Base-by-base conservation (phyloP, 2,329 filamentous ascomycete genomes). In the Metarhizium album region DNA sequence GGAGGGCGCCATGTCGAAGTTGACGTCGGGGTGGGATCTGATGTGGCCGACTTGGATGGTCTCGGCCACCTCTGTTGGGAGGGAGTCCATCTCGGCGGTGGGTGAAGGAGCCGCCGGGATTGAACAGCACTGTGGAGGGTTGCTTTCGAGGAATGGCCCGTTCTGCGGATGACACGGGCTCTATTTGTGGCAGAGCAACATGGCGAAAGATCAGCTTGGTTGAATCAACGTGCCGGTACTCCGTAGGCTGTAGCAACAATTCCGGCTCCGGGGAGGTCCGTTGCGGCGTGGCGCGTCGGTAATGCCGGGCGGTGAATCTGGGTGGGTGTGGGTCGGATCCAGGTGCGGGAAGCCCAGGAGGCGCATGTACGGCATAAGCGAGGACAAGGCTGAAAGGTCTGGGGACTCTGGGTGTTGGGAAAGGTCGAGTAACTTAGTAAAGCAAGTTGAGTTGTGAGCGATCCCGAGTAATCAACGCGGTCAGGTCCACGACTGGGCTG, bases 21-120 rank as follows among this genome's bases (percentile, higher is more conserved):
- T 67, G 4, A 83, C 76, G 38, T 86, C 87, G 0, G 90, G 90
- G 48, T 82, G 63, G 45, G 72, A 78, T 55, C 87, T 84, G 69
- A 95, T 84, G 62, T 86, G 86, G 33, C 83, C 86, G 16, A 86
- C 83, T 67, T 96, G 90, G 57, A 95, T 73, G 33, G 85, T 85
- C 60, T 87, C 86, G 45, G 87, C 86, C 52, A 91, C 70, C 64
- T 93, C 81, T 23, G 81, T 68, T 24, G 82, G 75, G 18, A 80
- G 66, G n/a, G 78, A 75, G 24, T 70, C 69, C 31, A 85, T 85
- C 27, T 70, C 69, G 33, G 85, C 85, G 52, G 47, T 60, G 49
- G 48, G 47, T 45, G 31, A 37, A n/a, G 6, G 40, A 22, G 40
- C 40, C 24, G 20, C 7, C 18, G 11, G 16, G 20, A 18, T 22